Base-by-base conservation (phyloP, 2,329 filamentous ascomycete genomes). In the Pleomassaria siparia region DNA sequence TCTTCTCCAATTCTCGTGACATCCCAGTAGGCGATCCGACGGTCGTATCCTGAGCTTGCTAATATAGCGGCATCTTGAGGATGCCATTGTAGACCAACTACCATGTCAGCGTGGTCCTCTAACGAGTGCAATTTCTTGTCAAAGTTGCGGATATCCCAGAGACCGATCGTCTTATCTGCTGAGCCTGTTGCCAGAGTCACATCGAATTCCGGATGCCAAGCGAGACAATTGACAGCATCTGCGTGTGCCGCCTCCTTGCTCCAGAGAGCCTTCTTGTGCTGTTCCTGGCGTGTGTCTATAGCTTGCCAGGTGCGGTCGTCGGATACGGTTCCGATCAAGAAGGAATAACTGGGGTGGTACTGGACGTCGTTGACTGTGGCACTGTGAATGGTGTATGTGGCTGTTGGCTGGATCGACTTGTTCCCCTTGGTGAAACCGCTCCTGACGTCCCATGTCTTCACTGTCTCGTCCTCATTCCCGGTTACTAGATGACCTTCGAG, bases 311-410 rank as follows among this genome's bases (percentile, higher is more conserved):
- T 96, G 58, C 94, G 80, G 68, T 99, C 94, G 68, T 99, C 94
- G 3, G 94, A 97, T 3, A 96, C 94, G 13, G 89, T 92, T 53
- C 92, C 95, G 52, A 99, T 88, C 50, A 68, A 61, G 54, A 95
- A 85, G 59, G 86, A 85, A 54, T 92, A 89, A 35, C 91, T 82
- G 8, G 92, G 91, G 62, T 97, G 92, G 67, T 95, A 90, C 73
- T 97, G 91, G 25, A 99, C 91, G 64, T 99, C 94, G 70, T 99
- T 99, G 67, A 99, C 94, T 44, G 94, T 88, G 21, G 92, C 86
- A 16, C 81, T 85, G 71, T 99, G 95, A 57, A 96, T 89, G 1
- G 85, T 92, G 73, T 94, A 97, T 30, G 83, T 87, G 40, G 86
- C 82, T 4, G 80, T 77, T 11, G 91, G 86, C 60, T 83, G 83